Evolutionary conservation across 1,139 yeast species (phyloP), one percentile per base, ranked within the genome.

Genomic region (Geotrichum reessii): DNA sequence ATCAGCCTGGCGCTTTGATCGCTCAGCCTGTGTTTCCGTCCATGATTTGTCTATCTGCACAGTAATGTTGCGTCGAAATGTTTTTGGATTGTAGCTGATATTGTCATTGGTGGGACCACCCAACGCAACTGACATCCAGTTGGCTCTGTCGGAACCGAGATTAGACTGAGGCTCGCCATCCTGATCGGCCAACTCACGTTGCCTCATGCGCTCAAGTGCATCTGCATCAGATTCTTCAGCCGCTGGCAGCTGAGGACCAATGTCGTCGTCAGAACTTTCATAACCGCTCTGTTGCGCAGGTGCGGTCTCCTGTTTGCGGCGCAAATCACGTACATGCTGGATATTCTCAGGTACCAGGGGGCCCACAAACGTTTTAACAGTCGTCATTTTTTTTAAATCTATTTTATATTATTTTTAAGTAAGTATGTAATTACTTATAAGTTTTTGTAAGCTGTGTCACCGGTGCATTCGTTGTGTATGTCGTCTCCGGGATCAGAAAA

Each of bases 1-100:
- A 12, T 60, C 60, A 11, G 62, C 62, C 33, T 52, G 52, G 19
- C 62, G 53, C 44, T 60, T 60, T 3, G 62, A 46, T 19, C 60
- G 25, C 28, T 57, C 59, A 2, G 52, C 25, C 19, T 52, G 55
- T 1, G 59, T 46, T 44, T 59, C 62, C 7, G 49, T 58, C 60
- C 60, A 58, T 5, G 57, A 47, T 19, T 50, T 42, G 46, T 58
- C 60, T 37, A 58, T 47, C 33, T 25, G 24, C 27, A 48, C 37
- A 7, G 53, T 12, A 1, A 48, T 47, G 31, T 55, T 60, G 24
- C 62, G 44, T 24, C 62, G 46, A 17, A 60, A 55, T 25, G 62
- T 57, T 47, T 60, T 60, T n/a, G 62, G 60, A 37, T 60, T 53
- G 48, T 60, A 60, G 12, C 57, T 28, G 4, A 51, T 37, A 2